Conservation (phyloP, 1,284 basidiomycete genomes). For the Cystodermella granulosa region DNA sequence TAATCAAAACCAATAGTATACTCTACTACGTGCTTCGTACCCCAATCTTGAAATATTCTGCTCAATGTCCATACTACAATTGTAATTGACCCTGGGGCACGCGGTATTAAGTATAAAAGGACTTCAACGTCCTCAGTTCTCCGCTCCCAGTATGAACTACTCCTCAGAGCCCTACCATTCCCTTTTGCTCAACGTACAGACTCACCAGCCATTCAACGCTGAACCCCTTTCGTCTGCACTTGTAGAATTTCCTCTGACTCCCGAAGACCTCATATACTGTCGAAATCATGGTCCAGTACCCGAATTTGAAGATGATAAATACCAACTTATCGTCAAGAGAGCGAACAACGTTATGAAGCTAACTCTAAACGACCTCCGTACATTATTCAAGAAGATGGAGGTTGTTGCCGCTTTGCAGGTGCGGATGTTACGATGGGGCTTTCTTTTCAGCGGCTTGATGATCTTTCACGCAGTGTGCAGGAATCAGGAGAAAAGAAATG, state of each 20-base stretch:
- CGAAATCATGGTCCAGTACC: constrained; percentile 59
- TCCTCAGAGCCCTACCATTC: constrained; percentile 46
- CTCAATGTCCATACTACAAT: not conserved
- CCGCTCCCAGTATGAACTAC: constrained; percentile 38
- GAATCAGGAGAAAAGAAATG: constrained; percentile 65
- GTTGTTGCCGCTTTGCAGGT: constrained; percentile 60
- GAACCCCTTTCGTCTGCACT: constrained; percentile 50
- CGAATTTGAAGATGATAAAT: constrained; percentile 45
- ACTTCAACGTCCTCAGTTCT: too few relatives aligned
- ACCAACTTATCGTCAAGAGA: constrained; percentile 42
- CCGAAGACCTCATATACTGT: constrained; percentile 57
- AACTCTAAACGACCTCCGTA: constrained; percentile 42
- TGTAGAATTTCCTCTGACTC: constrained; percentile 52
- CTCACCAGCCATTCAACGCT: constrained; percentile 53
- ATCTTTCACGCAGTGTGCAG: constrained; percentile 51
- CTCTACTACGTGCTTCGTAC: not conserved
- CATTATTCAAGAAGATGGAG: constrained; percentile 41
- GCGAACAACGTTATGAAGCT: constrained; percentile 31
- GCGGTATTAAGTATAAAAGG: too few relatives aligned
- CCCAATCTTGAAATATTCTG: not conserved
- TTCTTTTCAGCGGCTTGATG: constrained; percentile 1
- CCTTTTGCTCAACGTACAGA: constrained; percentile 44
- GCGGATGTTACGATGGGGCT: constrained; percentile 14
- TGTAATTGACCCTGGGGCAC: not conserved
- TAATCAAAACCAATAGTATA: too few relatives aligned